Evolutionary conservation across 495 filamentous ascomycete genomes (phyloP).

Genomic region (Cairneyella variabilis): DNA sequence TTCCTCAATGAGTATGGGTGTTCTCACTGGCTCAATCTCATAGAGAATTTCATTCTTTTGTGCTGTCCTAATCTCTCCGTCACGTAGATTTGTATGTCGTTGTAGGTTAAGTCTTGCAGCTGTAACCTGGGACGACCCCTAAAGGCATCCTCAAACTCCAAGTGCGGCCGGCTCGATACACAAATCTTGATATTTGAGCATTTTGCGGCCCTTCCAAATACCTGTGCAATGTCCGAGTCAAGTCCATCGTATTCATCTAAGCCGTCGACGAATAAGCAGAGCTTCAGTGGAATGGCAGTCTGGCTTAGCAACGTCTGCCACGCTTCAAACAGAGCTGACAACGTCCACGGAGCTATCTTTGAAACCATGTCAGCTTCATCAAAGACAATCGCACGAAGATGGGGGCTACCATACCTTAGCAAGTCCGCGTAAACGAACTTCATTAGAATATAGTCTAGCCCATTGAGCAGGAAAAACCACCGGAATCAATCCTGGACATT

Average conservation of each 20-base stretch:
- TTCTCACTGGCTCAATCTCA: neutral
- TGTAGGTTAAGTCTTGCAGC: conserved; percentile 24
- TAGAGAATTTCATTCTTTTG: neutral
- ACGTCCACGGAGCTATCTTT: no score
- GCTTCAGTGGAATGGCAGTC: conserved; percentile 6
- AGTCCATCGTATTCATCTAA: conserved; percentile 40
- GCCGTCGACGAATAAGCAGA: conserved; percentile 50
- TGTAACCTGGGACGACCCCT: conserved; percentile 3
- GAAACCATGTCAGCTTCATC: no score
- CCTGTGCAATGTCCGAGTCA: conserved; percentile 7
- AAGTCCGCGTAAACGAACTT: no score
- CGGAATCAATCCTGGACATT: conserved; percentile 15
- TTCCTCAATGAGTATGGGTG: neutral
- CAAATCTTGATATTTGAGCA: conserved; percentile 38
- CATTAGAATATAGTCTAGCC: conserved; percentile 1
- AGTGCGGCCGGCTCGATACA: conserved; percentile 46
- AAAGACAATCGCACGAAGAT: no score
- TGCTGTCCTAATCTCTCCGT: conserved; percentile 7
- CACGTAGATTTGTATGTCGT: conserved; percentile 22
- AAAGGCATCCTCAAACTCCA: conserved; percentile 35
- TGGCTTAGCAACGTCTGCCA: conserved; percentile 12
- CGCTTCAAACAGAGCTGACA: neutral
- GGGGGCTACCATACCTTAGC: no score
- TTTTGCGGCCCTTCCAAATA: conserved; percentile 12
- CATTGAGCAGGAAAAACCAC: conserved; percentile 15